Evolutionary conservation across 768 basidiomycete genomes (phyloP), one percentile per base, ranked within the genome.

Genomic region (Calocybe indica): DNA sequence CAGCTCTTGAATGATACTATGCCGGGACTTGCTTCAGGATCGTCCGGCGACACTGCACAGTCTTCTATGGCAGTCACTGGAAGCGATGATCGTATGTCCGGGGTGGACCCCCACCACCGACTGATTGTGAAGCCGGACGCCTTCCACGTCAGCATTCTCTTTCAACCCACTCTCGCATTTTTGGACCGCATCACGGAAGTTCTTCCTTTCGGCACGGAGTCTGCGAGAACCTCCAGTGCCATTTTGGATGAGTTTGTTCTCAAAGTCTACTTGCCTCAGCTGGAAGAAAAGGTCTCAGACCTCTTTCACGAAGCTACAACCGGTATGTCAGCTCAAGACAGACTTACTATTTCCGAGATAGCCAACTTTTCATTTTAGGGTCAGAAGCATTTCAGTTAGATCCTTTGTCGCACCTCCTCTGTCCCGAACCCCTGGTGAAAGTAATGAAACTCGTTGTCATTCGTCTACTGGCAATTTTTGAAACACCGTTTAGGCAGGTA

Each of bases 141-240:
- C 2, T 97, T 97, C 69, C 92, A 95, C 66, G 91, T 97, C 46
- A 88, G 83, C 43, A 80, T 92, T 11, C 73, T 99, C n/a, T 97
- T 98, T 64, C 89, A 91, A 52, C 95, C 96, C 1, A 95, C 93
- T 9, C 69, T 96, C 14, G 72, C 84, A 1, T 98, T 94, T 63
- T 72, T 97, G 48, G 77, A 84, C 46, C 77, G 84, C 5, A 76
- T 92, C 15, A 71, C 81, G 37, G 78, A 81, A 22, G 70, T 86
- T 28, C 69, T 96, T 29, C 92, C 93, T 1, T 75, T 79, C 40
- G 89, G 85, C 3, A 56, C 78, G 30, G 87, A 89, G 52, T 74
- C 76, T 30, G 76, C 79, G 14, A 72, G 77, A 43, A 75, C 82
- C 2, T 83, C 88, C 28, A 85, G 80, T 38, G 72, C 78, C 13